These are phyloP conservation scores for Geosmithia morbida DNA, from an alignment of 2,329 filamentous ascomycete species.

Conservation along the genomic window DNA sequence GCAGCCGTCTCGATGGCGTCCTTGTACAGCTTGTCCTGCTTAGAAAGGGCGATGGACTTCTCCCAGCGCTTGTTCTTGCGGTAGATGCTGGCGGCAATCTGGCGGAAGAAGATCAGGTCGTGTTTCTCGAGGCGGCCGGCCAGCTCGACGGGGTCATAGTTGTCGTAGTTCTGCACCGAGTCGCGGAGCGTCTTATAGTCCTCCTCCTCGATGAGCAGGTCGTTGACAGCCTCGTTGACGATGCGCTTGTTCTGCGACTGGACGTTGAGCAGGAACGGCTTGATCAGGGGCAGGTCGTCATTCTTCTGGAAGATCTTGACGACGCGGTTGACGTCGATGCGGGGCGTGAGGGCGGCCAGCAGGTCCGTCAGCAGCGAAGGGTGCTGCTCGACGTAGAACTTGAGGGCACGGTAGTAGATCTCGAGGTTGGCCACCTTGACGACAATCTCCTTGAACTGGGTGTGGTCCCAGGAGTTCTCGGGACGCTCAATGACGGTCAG, in stretches of 20 bases:
- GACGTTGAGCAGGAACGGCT: constrained; percentile 94
- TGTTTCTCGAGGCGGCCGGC: constrained; percentile 92
- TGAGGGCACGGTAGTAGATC: constrained; percentile 95
- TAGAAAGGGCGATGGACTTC: constrained; percentile 93
- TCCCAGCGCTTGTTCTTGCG: constrained; percentile 99
- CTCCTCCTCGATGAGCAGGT: constrained; percentile 94
- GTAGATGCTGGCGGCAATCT: constrained; percentile 96
- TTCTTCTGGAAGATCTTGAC: constrained; percentile 98
- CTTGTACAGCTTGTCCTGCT: constrained; percentile 99
- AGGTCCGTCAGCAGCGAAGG: constrained; percentile 92
- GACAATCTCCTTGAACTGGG: constrained; percentile 97
- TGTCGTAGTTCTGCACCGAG: constrained; percentile 97
- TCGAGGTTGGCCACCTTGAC: constrained; percentile 97
- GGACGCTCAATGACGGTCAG: constrained; percentile 96
- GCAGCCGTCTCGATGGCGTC: constrained; percentile 97
- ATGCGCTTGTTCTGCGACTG: constrained; percentile 96
- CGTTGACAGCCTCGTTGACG: constrained; percentile 96
- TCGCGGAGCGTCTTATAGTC: constrained; percentile 98
- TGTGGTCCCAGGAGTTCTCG: constrained; percentile 96
- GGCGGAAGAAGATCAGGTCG: constrained; percentile 96
- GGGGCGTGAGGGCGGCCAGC: constrained; percentile 76
- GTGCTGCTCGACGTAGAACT: constrained; percentile 96
- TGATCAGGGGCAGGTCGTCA: constrained; percentile 95
- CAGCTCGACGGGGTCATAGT: constrained; percentile 90
- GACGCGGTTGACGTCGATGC: constrained; percentile 97